Evolutionary conservation across 2,329 filamentous ascomycete genomes (phyloP), one percentile per base, ranked within the genome.

Genomic region (Colletotrichum simmondsii): DNA sequence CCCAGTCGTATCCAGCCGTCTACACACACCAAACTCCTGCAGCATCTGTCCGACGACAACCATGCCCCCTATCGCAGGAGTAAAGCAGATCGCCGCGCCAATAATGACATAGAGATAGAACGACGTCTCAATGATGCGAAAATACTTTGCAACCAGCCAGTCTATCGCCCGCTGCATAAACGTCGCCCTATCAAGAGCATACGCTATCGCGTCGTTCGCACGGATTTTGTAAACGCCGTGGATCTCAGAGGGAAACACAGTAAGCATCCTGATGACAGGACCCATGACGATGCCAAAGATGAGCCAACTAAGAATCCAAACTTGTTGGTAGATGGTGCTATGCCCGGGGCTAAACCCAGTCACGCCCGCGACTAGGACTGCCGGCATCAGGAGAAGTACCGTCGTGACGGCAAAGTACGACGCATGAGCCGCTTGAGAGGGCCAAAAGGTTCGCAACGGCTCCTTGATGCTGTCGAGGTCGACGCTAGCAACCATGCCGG

Each of bases 131-230:
- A 72, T 49, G 6, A 70, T 35, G 35, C 65, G 61, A 16, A 72
- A 72, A n/a, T 72, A 72, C n/a, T 70, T 70, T 22, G 70, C 46
- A 28, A 72, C 70, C 22, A 72, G 26, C 70, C 70, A 72, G 66
- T 72, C 70, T 56, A 72, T 70, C 46, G n/a, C 59, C 7, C 70
- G 54, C 32, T 72, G 53, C 59, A 72, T 63, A 14, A 70, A 72
- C 5, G 53, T 61, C 32, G 70, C 60, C 16, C 60, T 72, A 11
- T 72, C 66, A 6, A 70, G 35, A 8, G 66, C 70, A n/a, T 72
- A 70, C 56, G 70, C 70, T 65, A 72, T 70, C 26, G 66, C 66
- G 16, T 65, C 70, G 60, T 72, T 72, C 0, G 70, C 66, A 22
- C 66, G 60, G 14, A 72, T 72, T 24, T 65, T 65, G 35, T 72